Evolutionary conservation across 345 rosid species (phyloP).

Genomic region (Geranium rotundifolium): DNA sequence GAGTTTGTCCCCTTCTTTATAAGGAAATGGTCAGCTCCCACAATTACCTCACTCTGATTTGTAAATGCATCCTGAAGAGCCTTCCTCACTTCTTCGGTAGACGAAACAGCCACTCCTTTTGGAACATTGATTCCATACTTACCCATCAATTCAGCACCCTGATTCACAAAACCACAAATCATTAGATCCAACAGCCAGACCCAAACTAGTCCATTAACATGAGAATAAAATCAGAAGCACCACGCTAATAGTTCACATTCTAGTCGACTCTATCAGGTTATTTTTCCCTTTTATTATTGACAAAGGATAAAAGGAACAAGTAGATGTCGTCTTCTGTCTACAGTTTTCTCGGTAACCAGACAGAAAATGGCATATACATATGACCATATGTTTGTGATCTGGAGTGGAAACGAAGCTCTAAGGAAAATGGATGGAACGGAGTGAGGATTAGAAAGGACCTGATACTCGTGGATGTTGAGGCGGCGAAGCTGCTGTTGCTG

Average conservation of each 20-base stretch:
- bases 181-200: neutral
- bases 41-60: constrained; percentile 48
- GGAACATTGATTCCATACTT: constrained; percentile 90
- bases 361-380: no score
- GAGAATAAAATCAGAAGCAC: neutral
- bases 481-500: constrained; percentile 97
- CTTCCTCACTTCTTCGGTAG: constrained; percentile 50
- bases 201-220: neutral
- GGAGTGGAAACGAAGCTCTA: no score
- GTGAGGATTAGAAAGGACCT: constrained; percentile 30
- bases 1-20: no score
- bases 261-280: no score
- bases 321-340: no score
- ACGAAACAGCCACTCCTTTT: constrained; percentile 71
- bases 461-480: constrained; percentile 95
- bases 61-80: constrained; percentile 55
- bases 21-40: neutral
- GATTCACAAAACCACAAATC: constrained; percentile 5
- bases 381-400: no score
- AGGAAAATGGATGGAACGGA: no score
- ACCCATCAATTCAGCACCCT: constrained; percentile 96
- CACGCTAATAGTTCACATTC: no score
- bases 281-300: no score
- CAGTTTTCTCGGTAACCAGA: no score
- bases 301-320: no score